Percentiles rank a stretch among this genome's conserved stretches.
These are phyloP conservation scores for Brasenia schreberi DNA, from an alignment of 164 flowering plant genomes.

Conservation along the genomic window DNA sequence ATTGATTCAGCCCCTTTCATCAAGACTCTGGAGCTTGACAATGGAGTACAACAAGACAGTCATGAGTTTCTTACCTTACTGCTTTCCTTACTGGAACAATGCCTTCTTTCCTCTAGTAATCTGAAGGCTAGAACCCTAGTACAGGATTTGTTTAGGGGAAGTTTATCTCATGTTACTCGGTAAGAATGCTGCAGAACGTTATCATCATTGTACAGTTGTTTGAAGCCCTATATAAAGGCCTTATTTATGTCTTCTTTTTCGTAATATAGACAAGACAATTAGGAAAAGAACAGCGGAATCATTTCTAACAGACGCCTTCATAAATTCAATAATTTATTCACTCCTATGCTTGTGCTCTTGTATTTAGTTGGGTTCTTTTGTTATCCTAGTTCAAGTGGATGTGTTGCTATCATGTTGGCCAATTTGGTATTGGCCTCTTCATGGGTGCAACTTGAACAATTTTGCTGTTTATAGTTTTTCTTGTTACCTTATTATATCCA, in stretches of 20 bases:
- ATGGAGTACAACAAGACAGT: conserved; percentile 94
- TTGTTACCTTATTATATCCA: no score
- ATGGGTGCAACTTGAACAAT: not conserved
- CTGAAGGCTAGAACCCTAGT: conserved; percentile 64
- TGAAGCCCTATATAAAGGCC: not conserved
- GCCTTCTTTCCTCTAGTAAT: conserved; percentile 50
- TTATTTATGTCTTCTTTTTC: no score
- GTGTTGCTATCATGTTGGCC: not conserved
- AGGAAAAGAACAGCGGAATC: not conserved
- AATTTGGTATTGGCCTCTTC: not conserved
- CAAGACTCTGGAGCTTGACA: conserved; percentile 79
- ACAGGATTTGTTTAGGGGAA: conserved; percentile 95
- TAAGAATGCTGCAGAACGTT: conserved; percentile 17
- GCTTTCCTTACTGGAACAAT: conserved; percentile 79
- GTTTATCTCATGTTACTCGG: conserved; percentile 87
- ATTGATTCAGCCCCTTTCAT: conserved; percentile 92
- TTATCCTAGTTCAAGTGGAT: not conserved
- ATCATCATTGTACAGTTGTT: not conserved
- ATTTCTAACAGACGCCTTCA: not conserved
- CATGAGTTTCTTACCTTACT: conserved; percentile 92
- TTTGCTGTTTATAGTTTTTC: not conserved
- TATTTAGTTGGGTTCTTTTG: not conserved
- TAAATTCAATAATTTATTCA: not conserved
- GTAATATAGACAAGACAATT: no score
- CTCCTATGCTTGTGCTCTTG: not conserved